Evolutionary conservation across 1,284 basidiomycete species (phyloP).

Genomic region (Cutaneotrichosporon curvatum): DNA sequence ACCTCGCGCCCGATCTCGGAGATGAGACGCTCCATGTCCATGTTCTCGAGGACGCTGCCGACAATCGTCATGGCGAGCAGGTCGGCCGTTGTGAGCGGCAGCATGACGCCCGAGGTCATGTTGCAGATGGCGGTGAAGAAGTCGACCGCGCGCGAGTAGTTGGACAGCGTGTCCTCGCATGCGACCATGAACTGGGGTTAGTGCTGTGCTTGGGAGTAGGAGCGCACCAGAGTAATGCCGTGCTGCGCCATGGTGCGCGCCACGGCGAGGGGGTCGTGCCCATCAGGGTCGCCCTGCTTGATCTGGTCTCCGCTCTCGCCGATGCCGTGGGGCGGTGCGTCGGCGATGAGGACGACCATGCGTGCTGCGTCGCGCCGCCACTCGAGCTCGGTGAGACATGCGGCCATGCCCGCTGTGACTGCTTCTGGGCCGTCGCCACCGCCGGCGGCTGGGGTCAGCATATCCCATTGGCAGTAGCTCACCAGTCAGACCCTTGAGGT

Average conservation of each 20-base stretch:
- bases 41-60: constrained; percentile 91
- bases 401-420: constrained; percentile 86
- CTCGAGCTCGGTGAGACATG: constrained; percentile 71
- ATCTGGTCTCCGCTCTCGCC: constrained; percentile 54
- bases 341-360: constrained; percentile 92
- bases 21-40: constrained; percentile 96
- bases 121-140: constrained; percentile 89
- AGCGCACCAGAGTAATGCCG: constrained; percentile 76
- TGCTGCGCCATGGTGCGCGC: constrained; percentile 81
- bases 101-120: constrained; percentile 89
- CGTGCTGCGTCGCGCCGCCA: constrained; percentile 87
- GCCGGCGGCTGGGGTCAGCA: constrained; percentile 61
- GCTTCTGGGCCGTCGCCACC: constrained; percentile 98
- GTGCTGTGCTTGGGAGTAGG: neutral
- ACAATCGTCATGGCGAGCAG: constrained; percentile 93
- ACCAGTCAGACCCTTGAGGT: constrained; percentile 56
- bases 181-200: constrained; percentile 82
- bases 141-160: constrained; percentile 85
- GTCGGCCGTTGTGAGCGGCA: constrained; percentile 92
- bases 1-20: constrained; percentile 84
- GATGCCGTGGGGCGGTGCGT: constrained; percentile 85
- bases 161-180: constrained; percentile 92
- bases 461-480: constrained; percentile 4
- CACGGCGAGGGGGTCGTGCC: constrained; percentile 80
- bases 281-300: constrained; percentile 84